A percentile compares a stretch with the other conserved stretches of the same genome.
Evolutionary conservation across 192 early-diverging fungal species (phyloP).

Genomic region (Coemansia sp.): DNA sequence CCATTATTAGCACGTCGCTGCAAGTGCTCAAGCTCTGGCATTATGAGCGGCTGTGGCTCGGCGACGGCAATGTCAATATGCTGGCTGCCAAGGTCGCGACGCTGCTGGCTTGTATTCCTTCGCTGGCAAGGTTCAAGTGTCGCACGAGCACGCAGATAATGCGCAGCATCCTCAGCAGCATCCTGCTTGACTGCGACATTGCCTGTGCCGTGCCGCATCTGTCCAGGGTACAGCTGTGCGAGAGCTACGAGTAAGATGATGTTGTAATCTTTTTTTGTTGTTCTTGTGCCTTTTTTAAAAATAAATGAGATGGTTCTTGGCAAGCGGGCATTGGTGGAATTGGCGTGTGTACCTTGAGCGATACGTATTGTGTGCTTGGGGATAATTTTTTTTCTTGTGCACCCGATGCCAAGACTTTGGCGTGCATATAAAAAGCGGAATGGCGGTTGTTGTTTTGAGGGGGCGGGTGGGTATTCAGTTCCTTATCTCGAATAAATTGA

Average conservation of each 20-base stretch:
- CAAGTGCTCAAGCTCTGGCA: constrained; percentile 39
- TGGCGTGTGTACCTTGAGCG: not conserved
- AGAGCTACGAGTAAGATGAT: constrained; percentile 20
- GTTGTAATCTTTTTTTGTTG: not conserved
- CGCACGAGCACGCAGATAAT: not conserved
- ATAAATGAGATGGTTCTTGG: too few relatives aligned
- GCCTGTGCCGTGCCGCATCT: constrained; percentile 8
- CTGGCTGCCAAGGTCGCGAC: constrained; percentile 15
- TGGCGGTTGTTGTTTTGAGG: constrained; percentile 1
- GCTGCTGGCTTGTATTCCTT: constrained; percentile 22
- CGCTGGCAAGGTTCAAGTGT: constrained; percentile 18
- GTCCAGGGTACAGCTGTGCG: constrained; percentile 19
- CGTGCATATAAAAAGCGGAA: constrained; percentile 6
- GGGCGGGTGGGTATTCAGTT: too few relatives aligned
- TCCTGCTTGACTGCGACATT: not conserved
- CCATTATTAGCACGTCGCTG: constrained; percentile 6
- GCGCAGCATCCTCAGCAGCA: constrained; percentile 12
- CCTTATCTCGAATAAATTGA: too few relatives aligned
- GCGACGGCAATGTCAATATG: constrained; percentile 9
- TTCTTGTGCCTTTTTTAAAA: too few relatives aligned
- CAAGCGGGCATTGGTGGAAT: too few relatives aligned
- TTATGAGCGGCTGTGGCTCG: constrained; percentile 13
- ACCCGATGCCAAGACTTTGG: constrained; percentile 18
- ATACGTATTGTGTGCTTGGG: not conserved
- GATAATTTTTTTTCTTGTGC: not conserved